A percentile compares a stretch with the other conserved stretches of the same genome.
These are phyloP conservation scores for Podaxis pistillaris DNA, from an alignment of 768 basidiomycete genomes.

Conservation along the genomic window DNA sequence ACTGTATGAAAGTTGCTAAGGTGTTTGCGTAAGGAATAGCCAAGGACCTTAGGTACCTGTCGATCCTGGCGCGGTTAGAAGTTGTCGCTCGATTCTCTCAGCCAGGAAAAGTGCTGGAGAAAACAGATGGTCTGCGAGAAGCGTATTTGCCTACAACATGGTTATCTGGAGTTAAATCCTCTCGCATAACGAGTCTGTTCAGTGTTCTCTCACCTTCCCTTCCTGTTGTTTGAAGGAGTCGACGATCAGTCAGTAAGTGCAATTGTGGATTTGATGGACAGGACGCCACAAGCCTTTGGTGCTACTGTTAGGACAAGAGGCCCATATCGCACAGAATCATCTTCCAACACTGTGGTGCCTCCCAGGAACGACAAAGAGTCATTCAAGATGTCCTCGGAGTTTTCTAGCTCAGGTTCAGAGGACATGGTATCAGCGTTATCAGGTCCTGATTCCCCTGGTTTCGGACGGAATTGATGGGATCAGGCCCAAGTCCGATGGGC, in stretches of 20 bases:
- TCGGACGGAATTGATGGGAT: background rate
- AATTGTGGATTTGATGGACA: constrained; percentile 27
- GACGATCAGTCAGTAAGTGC: constrained; percentile 44
- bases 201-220: constrained; percentile 2
- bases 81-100: constrained; percentile 58
- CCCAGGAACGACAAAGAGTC: constrained; percentile 55
- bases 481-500: background rate
- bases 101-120: constrained; percentile 67
- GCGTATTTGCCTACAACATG: constrained; percentile 55
- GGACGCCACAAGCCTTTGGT: constrained; percentile 45
- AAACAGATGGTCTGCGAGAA: constrained; percentile 73
- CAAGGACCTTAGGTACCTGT: constrained; percentile 33
- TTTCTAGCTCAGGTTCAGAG: constrained; percentile 14
- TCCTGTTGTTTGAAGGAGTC: constrained; percentile 8
- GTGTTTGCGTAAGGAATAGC: background rate
- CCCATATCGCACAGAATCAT: constrained; percentile 49
- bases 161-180: background rate
- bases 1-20: constrained; percentile 32
- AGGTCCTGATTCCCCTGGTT: background rate
- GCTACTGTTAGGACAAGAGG: constrained; percentile 53
- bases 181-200: background rate
- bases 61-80: constrained; percentile 40
- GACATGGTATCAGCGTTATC: background rate
- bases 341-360: constrained; percentile 39
- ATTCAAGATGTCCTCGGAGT: constrained; percentile 49